Evolutionary conservation across 257 asterid species (phyloP), one percentile per base, ranked within the genome.

Genomic region (Petunia secreta): DNA sequence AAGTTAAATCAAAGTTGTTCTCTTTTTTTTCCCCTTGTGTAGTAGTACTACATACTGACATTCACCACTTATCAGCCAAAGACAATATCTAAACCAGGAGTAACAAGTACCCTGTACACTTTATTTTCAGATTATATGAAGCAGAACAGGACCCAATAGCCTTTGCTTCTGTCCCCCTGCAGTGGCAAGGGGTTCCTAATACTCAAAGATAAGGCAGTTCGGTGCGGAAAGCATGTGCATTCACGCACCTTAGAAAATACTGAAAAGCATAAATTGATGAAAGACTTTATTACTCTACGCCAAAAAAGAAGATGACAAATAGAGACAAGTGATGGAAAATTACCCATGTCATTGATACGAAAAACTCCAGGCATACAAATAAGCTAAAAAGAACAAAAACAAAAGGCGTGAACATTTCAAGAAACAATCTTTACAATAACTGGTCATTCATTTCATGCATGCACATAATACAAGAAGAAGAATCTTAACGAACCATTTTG

Each of bases 401-500:
- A 25, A 48, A 69, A 9, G 25, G 1, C 25, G 25, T 25, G 25
- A 1, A 71, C 0, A 2, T 64, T 34, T 48, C 81, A 63, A 63
- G 60, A 78, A 34, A 38, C 75, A 78, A 1, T 37, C 25, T 78
- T 63, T 63, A 36, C 46, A 38, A 78, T 57, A 71, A 48, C 15
- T 67, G 75, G 46, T 40, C 75, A 63, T 6, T 9, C 38, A 63
- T 44, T 25, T 85, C 85, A 83, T 84, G 91, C 84, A 82, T 75
- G 81, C 37, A 41, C 77, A 48, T 3, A 67, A n/a, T 13, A 8
- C 43, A 41, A 14, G 50, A 62, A 64, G 40, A 75, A 48, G 36
- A 63, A 5, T 50, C 6, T 1, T 4, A 63, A 77, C 86, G 64
- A 65, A 88, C 92, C 95, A 63, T 68, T 82, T 60, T 14, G 60